phyloP scores from a whole-genome alignment of 2,329 filamentous ascomycete species.

The Claviceps maximensis region DNA sequence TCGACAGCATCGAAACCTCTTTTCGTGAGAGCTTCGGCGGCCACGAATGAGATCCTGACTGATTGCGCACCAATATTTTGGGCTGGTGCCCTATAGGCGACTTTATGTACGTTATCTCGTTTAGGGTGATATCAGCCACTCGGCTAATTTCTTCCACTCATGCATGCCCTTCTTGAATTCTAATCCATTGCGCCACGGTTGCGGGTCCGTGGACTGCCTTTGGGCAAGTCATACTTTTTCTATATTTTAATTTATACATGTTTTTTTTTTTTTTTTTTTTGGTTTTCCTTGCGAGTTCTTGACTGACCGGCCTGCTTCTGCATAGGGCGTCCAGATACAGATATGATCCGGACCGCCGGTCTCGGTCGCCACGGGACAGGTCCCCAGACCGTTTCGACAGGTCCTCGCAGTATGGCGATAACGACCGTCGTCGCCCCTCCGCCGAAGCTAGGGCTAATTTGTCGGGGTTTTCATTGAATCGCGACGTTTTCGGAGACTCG shows the following conservation, averaged over 20 bases:
- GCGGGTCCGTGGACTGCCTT: neutral
- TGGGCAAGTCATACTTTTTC: neutral
- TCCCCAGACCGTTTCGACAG: conserved; percentile 54
- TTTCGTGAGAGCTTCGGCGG: neutral
- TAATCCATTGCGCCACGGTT: neutral
- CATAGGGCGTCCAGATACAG: conserved; percentile 42
- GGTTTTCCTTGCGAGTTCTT: neutral
- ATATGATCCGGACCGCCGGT: conserved; percentile 51
- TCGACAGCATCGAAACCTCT: neutral
- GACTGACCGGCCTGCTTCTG: conserved; percentile 3
- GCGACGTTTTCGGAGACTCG: conserved; percentile 44
- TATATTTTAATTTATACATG: neutral
- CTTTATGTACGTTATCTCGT: conserved; percentile 4
- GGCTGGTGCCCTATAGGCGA: conserved; percentile 2
- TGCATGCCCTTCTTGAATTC: conserved; percentile 2
- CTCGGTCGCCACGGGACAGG: conserved; percentile 53
- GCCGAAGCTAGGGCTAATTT: conserved; percentile 43
- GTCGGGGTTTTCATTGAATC: conserved; percentile 45
- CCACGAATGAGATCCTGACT: conserved; percentile 3
- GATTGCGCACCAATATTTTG: conserved; percentile 1
- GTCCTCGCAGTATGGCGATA: conserved; percentile 42
- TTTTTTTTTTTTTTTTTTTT: neutral
- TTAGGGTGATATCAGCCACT: neutral
- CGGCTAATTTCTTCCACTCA: neutral
- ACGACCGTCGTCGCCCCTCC: conserved; percentile 57